Evolutionary conservation across 2,329 filamentous ascomycete species (phyloP), one percentile per base, ranked within the genome.

Genomic region (Colletotrichum lentis): DNA sequence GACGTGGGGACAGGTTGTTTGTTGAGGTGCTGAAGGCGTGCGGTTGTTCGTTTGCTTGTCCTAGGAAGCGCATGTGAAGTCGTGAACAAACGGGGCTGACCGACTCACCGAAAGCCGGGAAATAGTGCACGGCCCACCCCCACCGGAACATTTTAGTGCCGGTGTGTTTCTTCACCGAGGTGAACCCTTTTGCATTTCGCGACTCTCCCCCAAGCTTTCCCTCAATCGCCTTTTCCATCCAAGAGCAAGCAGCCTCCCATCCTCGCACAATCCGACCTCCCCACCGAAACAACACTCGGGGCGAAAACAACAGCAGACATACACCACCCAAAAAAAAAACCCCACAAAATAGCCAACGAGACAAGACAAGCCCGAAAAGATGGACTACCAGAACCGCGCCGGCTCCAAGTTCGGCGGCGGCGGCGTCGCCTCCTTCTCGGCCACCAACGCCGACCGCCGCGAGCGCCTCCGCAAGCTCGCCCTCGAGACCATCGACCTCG

Each of bases 331-430:
- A 24, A n/a, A 35, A 31, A 24, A 4, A 24, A 27, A 24, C 11
- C n/a, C 18, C 16, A 37, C 0, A 18, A 24, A 20, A 22, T 1
- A 44, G 0, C 12, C 16, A 24, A 1, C 12, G 3, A 18, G 1
- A 8, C 3, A 54, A 35, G 11, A 24, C 5, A 8, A 18, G 1
- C 22, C 37, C 7, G 18, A 20, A 8, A 62, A 44, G 18, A 90
- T 91, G 89, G 89, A 91, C 77, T 91, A 90, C 77, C 86, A 97
- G 85, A 97, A 98, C 80, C 93, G 95, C 75, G 94, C 93, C 71
- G 96, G 96, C 77, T 97, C 94, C 80, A 98, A 98, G 80, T 98
- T 98, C 80, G 96, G 96, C 78, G 96, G 96, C 77, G 96, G 96
- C 75, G 96, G 96, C 80, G 94, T 98, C 74, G 96, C 96, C 79